phyloP scores from a whole-genome alignment of 2,329 filamentous ascomycete species.

The Metarhizium humberi region DNA sequence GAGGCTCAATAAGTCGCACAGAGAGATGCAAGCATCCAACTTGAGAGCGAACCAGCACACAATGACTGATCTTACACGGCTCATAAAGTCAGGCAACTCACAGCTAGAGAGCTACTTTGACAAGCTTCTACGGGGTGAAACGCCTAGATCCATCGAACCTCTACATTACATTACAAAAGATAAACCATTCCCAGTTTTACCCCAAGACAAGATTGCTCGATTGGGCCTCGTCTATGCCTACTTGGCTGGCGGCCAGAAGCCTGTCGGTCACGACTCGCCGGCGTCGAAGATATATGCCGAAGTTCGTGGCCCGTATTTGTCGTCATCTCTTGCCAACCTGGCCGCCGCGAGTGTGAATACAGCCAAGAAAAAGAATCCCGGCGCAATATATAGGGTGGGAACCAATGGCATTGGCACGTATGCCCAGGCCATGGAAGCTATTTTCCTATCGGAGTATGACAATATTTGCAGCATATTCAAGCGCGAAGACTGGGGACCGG shows the following conservation, averaged over 20 bases:
- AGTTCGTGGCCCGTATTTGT: constrained; percentile 78
- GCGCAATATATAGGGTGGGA: constrained; percentile 77
- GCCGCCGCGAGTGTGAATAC: constrained; percentile 80
- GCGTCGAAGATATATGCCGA: constrained; percentile 80
- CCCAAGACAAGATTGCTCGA: constrained; percentile 65
- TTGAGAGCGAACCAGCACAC: constrained; percentile 86
- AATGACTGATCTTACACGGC: constrained; percentile 65
- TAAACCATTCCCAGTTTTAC: constrained; percentile 70
- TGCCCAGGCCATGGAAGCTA: constrained; percentile 74
- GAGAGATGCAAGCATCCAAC: constrained; percentile 82
- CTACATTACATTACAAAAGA: constrained; percentile 89
- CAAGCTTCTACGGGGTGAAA: constrained; percentile 63
- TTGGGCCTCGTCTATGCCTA: constrained; percentile 72
- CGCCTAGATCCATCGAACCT: constrained; percentile 74
- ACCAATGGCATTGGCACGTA: constrained; percentile 91
- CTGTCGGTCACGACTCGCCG: constrained; percentile 51
- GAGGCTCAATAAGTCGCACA: constrained; percentile 74
- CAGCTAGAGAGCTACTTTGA: constrained; percentile 82
- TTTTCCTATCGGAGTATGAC: constrained; percentile 83
- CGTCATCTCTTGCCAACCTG: constrained; percentile 71
- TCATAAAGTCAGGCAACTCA: constrained; percentile 70
- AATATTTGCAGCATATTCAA: constrained; percentile 83
- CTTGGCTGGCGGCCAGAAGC: constrained; percentile 51
- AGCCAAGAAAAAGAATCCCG: constrained; percentile 68
- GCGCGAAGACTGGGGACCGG: constrained; percentile 71